Base-by-base conservation (phyloP, 2,329 filamentous ascomycete species). In the Peltaster fructicola region DNA sequence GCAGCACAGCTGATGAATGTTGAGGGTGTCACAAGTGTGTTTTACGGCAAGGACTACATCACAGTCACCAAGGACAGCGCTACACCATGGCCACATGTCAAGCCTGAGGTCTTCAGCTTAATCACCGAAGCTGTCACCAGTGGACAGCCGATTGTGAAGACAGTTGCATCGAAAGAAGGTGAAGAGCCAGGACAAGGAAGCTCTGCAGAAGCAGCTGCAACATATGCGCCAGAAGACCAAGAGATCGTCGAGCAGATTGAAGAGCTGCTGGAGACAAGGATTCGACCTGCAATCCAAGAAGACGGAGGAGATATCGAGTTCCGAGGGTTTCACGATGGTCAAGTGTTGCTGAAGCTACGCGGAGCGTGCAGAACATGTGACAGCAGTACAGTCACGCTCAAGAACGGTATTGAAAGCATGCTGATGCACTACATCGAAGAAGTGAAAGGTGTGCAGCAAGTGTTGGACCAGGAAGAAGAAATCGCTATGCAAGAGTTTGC, bases 221-320 rank as follows among this genome's bases (percentile, higher is more conserved):
- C 68, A 12, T 92, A 85, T 50, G 73, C 85, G 40, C 82, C 92
- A 47, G 74, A 90, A 34, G 88, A 98, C 48, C 75, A 73, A 37
- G 88, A 98, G 54, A 80, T 93, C 7, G 76, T 98, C 6, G 77
- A 81, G 30, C 95, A 95, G 88, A 95, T 98, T 56, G 92, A 95
- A 58, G 88, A 98, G 56, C 59, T 98, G 15, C 62, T 98, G 17
- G 88, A 98, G 54, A 98, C 88, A 14, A 66, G 88, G 33, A 92
- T 98, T 44, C 67, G 88, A 20, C 88, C 88, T 1, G 79, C 85
- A 1, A 98, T 98, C 34, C 88, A 95, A 51, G 88, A 95, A 50
- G 88, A 98, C 40, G 88, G 88, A 23, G 88, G 88, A 22, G 88
- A 98, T 49, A 95, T 98, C 44, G 88, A 98, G 51, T 90, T 85